Percentiles rank a stretch among this genome's conserved stretches.
Evolutionary conservation across 148 eudicot species (phyloP).

Genomic region (Chenopodium suecicum): DNA sequence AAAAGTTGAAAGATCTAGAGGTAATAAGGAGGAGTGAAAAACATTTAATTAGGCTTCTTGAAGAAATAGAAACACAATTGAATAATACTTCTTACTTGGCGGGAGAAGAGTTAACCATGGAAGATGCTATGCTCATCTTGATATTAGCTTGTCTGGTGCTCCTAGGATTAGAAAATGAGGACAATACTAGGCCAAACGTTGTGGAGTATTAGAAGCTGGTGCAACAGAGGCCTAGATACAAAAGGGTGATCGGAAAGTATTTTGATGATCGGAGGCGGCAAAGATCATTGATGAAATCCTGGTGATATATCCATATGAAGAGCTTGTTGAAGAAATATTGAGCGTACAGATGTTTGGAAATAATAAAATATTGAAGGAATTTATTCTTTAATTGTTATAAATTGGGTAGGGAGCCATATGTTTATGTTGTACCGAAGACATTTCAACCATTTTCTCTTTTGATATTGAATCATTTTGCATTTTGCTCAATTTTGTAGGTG

Average conservation of each 20-base stretch:
- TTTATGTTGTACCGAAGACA: slow-evolving; percentile 14
- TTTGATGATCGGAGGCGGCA: slow-evolving; percentile 80
- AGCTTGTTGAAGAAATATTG: slow-evolving; percentile 60
- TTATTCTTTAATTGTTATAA: not conserved
- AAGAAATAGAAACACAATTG: slow-evolving; percentile 69
- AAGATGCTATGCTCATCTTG: slow-evolving; percentile 70
- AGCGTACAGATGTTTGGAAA: not conserved
- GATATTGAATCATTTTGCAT: not conserved
- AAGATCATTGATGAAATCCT: slow-evolving; percentile 57
- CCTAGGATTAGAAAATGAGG: slow-evolving; percentile 60
- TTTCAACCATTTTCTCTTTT: not conserved
- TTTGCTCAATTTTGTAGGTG: not conserved
- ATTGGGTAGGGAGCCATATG: not conserved
- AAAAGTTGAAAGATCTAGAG: slow-evolving; percentile 59
- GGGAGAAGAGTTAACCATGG: slow-evolving; percentile 78
- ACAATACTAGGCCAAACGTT: slow-evolving; percentile 52
- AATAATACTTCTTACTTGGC: slow-evolving; percentile 48
- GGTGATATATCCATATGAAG: slow-evolving; percentile 64
- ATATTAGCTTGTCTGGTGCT: slow-evolving; percentile 58
- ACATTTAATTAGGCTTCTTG: slow-evolving; percentile 65
- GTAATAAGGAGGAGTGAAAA: slow-evolving; percentile 56
- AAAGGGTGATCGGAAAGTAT: slow-evolving; percentile 71
- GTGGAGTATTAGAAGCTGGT: slow-evolving; percentile 68
- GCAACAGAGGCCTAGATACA: slow-evolving; percentile 65
- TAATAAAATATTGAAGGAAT: not conserved